Percentiles rank a stretch among this genome's conserved stretches.
phyloP scores from a whole-genome alignment of 1,139 yeast genomes.

The Zygoascus meyerae region DNA sequence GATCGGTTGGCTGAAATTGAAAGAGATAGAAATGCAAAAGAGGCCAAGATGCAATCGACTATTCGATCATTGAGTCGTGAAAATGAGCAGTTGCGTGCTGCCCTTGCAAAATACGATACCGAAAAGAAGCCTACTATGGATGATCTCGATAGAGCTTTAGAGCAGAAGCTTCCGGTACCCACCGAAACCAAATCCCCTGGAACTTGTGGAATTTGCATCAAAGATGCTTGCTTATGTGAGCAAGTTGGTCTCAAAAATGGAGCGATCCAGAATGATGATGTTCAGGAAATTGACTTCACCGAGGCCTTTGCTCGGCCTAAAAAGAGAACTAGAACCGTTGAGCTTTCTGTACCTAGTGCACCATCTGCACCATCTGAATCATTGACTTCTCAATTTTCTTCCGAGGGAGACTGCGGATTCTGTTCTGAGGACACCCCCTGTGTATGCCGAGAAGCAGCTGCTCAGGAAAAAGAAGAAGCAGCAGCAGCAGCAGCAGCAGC shows the following conservation, averaged over 20 bases:
- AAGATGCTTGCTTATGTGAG: slow-evolving; percentile 68
- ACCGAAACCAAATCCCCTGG: slow-evolving; percentile 17
- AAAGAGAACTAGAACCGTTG: slow-evolving; percentile 3
- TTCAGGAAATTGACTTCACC: slow-evolving; percentile 33
- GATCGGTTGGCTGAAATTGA: slow-evolving; percentile 55
- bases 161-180: slow-evolving; percentile 35
- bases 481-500: neutral
- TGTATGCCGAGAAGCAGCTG: slow-evolving; percentile 45
- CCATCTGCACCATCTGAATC: slow-evolving; percentile 6
- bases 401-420: slow-evolving; percentile 63
- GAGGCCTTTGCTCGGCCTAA: slow-evolving; percentile 22
- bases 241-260: slow-evolving; percentile 42
- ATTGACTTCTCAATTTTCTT: neutral
- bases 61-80: slow-evolving; percentile 20
- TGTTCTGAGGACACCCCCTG: slow-evolving; percentile 91
- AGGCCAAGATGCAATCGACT: slow-evolving; percentile 20
- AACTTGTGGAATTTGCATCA: slow-evolving; percentile 62
- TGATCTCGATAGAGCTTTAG: slow-evolving; percentile 36
- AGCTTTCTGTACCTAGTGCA: neutral
- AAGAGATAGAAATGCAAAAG: slow-evolving; percentile 41
- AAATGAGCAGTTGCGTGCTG: slow-evolving; percentile 18
- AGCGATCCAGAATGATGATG: slow-evolving; percentile 13
- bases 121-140: slow-evolving; percentile 29
- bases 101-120: slow-evolving; percentile 30
- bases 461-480: neutral